Conservation (phyloP, 2,329 filamentous ascomycete genomes). For the Fusarium globosum region DNA sequence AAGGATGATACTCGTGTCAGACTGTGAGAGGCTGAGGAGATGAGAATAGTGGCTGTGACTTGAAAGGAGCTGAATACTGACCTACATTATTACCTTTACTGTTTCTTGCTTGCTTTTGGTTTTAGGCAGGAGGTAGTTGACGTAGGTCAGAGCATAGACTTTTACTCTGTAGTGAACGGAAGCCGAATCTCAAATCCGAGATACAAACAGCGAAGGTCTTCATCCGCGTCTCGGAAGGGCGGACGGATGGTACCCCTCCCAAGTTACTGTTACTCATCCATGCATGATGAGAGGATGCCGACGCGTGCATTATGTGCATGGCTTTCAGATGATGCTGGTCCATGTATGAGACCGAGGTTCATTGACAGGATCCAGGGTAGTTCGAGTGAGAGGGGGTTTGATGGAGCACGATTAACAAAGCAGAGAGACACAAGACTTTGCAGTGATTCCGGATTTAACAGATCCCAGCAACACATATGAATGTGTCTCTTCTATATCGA, state of each 20-base stretch:
- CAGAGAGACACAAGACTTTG: constrained; percentile 28
- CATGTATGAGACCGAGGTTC: constrained; percentile 32
- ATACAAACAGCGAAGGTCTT: constrained; percentile 1
- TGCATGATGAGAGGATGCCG: constrained; percentile 12
- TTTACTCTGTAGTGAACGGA: constrained; percentile 10
- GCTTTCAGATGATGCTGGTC: constrained; percentile 19
- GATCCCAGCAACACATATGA: constrained; percentile 24
- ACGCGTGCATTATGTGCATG: constrained; percentile 2
- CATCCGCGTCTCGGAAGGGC: constrained; percentile 10
- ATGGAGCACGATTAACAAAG: constrained; percentile 24
- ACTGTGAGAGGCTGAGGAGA: constrained; percentile 47
- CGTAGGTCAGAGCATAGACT: constrained; percentile 16
- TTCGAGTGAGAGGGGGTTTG: constrained; percentile 9
- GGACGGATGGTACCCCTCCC: constrained; percentile 23
- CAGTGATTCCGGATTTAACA: constrained; percentile 1
- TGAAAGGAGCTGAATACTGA: constrained; percentile 14
- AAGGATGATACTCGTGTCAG: constrained; percentile 46
- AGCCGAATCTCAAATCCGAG: constrained; percentile 32
- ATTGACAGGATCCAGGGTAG: constrained; percentile 15
- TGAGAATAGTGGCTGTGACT: constrained; percentile 35
- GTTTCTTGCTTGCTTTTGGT: neutral
- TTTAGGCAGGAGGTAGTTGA: constrained; percentile 14
- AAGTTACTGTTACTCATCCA: neutral
- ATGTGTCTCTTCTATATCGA: neutral
- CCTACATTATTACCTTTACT: neutral